A percentile compares a stretch with the other conserved stretches of the same genome.
These are phyloP conservation scores for Ilex aquifolium DNA, from an alignment of 257 asterid species.

Conservation along the genomic window DNA sequence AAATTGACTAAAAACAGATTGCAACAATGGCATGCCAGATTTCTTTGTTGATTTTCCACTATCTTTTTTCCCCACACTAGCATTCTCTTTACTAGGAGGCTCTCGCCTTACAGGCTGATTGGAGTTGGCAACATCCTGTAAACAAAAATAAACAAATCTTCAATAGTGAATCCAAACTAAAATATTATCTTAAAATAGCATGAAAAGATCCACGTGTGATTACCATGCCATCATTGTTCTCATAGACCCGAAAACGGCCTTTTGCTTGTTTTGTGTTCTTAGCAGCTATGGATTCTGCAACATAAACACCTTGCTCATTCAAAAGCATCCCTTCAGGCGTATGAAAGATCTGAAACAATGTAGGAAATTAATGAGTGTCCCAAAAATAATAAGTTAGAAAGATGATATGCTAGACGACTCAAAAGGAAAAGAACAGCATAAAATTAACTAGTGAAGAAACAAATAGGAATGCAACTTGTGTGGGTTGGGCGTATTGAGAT, in stretches of 20 bases:
- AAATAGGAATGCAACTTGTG: too few species aligned
- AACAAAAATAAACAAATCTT: conserved; percentile 10
- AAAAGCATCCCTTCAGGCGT: conserved; percentile 94
- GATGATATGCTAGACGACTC: conserved; percentile 1
- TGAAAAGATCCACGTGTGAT: background rate
- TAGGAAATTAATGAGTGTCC: conserved; percentile 5
- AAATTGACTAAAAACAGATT: background rate
- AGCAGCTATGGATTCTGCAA: conserved; percentile 72
- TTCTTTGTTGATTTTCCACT: conserved; percentile 62
- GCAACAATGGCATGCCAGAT: conserved; percentile 46
- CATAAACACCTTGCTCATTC: conserved; percentile 85
- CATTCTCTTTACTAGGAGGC: conserved; percentile 43
- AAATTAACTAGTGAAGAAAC: too few species aligned
- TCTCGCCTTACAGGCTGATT: conserved; percentile 55
- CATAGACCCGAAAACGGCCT: conserved; percentile 79
- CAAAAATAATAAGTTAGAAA: conserved; percentile 5
- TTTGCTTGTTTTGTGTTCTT: conserved; percentile 82
- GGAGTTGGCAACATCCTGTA: conserved; percentile 55
- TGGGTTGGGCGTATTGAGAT: too few species aligned
- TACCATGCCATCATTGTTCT: conserved; percentile 48
- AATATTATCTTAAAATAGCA: background rate
- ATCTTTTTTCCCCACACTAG: conserved; percentile 63
- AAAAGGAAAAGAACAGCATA: background rate
- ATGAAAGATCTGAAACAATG: conserved; percentile 55
- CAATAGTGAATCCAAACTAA: background rate